These are phyloP conservation scores for Gamsiella multidivaricata DNA, from an alignment of 192 early-diverging fungal genomes.

Conservation along the genomic window DNA sequence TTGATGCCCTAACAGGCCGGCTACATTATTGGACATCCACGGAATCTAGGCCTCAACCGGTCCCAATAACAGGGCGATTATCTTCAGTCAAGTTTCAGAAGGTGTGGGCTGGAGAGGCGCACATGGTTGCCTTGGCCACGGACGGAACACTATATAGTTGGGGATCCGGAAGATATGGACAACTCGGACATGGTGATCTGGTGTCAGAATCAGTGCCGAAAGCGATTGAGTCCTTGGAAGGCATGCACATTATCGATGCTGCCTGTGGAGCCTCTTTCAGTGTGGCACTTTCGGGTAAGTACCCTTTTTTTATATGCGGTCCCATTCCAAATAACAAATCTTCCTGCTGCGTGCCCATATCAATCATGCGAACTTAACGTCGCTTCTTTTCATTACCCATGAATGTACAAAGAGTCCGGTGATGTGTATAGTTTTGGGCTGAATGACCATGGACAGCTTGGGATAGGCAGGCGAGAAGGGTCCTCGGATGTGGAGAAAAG, in stretches of 20 bases:
- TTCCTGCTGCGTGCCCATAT: too few relatives aligned
- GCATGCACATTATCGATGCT: constrained; percentile 39
- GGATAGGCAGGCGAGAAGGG: constrained; percentile 3
- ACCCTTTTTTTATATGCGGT: neutral
- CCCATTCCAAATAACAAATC: too few relatives aligned
- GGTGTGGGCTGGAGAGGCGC: constrained; percentile 51
- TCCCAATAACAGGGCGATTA: neutral
- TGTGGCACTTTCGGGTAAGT: constrained; percentile 41
- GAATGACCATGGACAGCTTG: constrained; percentile 53
- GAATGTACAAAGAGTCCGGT: constrained; percentile 28
- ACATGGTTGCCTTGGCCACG: constrained; percentile 30
- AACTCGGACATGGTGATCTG: constrained; percentile 53
- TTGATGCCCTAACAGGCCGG: constrained; percentile 2
- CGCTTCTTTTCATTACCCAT: too few relatives aligned
- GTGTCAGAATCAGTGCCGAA: constrained; percentile 29
- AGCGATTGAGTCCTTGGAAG: constrained; percentile 47
- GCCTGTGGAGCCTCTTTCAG: constrained; percentile 53
- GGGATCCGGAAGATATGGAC: constrained; percentile 57
- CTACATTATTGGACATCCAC: constrained; percentile 17
- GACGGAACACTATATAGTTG: constrained; percentile 51
- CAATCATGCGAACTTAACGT: neutral
- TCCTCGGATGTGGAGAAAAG: neutral
- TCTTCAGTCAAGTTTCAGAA: constrained; percentile 7
- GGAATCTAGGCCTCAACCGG: neutral
- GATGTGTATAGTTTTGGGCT: constrained; percentile 57